phyloP scores from a whole-genome alignment of 2,329 filamentous ascomycete species.

The Corinectria fuckeliana region DNA sequence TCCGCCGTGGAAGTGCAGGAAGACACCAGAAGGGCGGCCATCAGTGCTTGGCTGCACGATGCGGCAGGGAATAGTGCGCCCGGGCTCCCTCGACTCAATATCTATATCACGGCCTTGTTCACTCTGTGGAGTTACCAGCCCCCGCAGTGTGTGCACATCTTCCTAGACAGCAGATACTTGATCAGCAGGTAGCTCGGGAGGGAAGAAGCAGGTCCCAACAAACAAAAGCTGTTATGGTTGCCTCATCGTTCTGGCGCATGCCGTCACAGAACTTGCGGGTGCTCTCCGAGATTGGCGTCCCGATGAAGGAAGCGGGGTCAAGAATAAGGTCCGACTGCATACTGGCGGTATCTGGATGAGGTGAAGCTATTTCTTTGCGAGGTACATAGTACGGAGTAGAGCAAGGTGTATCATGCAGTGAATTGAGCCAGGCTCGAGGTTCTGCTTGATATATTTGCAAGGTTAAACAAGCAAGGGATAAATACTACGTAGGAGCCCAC shows the following conservation, averaged over 20 bases:
- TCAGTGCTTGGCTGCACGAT: background rate
- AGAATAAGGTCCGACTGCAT: constrained; percentile 15
- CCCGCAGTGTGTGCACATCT: constrained; percentile 1
- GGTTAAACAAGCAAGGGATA: too few species aligned
- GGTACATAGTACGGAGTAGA: too few species aligned
- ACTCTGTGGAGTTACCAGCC: background rate
- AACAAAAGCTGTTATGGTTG: background rate
- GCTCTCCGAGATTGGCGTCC: background rate
- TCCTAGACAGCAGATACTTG: background rate
- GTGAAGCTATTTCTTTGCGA: too few species aligned
- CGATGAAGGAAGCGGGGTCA: background rate
- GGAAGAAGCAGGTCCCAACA: background rate
- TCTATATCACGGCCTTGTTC: background rate
- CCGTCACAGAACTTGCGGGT: background rate
- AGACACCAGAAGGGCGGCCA: background rate
- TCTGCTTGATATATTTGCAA: too few species aligned
- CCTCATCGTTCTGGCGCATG: constrained; percentile 2
- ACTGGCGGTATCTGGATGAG: too few species aligned
- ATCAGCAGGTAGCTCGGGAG: too few species aligned
- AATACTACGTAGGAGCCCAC: too few species aligned
- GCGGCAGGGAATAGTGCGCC: constrained; percentile 2
- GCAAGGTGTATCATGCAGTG: too few species aligned
- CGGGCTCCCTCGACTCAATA: constrained; percentile 4
- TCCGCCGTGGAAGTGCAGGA: constrained; percentile 14
- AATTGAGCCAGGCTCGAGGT: too few species aligned